Base-by-base conservation (phyloP, 169 alveolate genomes). In the Plasmodium relictum region DNA sequence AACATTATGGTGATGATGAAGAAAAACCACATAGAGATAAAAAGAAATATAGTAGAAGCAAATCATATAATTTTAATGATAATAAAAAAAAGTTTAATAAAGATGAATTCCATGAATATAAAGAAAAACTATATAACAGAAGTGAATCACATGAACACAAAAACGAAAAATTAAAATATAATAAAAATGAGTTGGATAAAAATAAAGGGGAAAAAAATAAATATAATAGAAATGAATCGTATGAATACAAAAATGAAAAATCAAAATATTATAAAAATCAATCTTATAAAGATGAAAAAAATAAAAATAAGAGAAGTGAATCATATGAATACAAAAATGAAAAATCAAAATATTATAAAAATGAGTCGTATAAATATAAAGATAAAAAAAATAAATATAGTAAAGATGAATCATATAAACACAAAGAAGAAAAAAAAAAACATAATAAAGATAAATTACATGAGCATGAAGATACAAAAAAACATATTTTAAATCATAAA, bases 211-310 rank as follows among this genome's bases (percentile, higher is more conserved):
- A 31, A 31, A 24, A 54, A 8, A 56, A 52, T 9, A 80, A 12
- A 31, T 62, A 80, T 39, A 48, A 50, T 18, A 56, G 24, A 26
- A 50, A 48, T 12, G n/a, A 52, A 22, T 50, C 44, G 22, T 52
- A 73, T 73, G 88, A 72, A 6, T 31, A 18, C 20, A 26, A 66
- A n/a, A 41, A 72, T 12, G 52, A 26, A 26, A 52, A 72, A 52
- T 24, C 20, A 52, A 56, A 50, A 52, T 52, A 50, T 2, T 50
- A n/a, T 9, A 72, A 72, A 3, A 14, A 31, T 31, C 45, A 52
- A 18, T 39, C 88, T 8, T 74, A 76, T 70, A 42, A 76, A 42
- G 88, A 18, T 16, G 88, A 73, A n/a, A 63, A 63, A 48, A 62
- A 76, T n/a, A 52, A 58, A 22, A 70, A 68, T 44, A 69, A 80